Base-by-base conservation (phyloP, 2,329 filamentous ascomycete genomes). In the Emericellopsis cladophorae region DNA sequence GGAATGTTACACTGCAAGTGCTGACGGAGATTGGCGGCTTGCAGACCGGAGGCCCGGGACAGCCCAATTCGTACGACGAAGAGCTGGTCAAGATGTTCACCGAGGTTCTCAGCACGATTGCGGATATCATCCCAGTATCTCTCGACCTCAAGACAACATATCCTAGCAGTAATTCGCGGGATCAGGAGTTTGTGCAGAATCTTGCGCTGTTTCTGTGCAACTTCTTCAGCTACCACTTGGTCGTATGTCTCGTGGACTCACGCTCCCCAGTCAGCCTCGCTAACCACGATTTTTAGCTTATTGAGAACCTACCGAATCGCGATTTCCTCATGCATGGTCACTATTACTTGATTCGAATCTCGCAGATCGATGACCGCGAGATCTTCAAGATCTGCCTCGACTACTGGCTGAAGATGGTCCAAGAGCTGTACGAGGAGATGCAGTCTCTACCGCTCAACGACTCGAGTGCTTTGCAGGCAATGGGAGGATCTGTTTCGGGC, bases 301-400 rank as follows among this genome's bases (percentile, higher is more conserved):
- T 98, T 50, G 92, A 98, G 64, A 94, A 92, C 53, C 74, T 98
- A 21, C 90, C 92, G 22, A 96, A 96, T 64, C 78, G 81, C 50
- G 92, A 98, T 54, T 98, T 86, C 61, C 80, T 98, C 35, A 85
- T 87, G 1, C 92, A 98, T 56, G 90, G 87, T 15, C 92, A 98
- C 63, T 96, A 94, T 64, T 98, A 98, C 62, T 79, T 98, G 12
- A 95, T 98, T 55, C 82, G 90, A 47, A 95, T 98, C 61, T 95
- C 89, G 37, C 89, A 98, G 65, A 98, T 98, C 50, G 92, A 98
- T 51, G 93, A 98, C 56, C 82, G 92, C 41, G 92, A 98, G 61
- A 95, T 98, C 48, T 98, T 98, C 77, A 98, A 98, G 73, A 98
- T 98, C 55, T 94, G 86, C 58, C 70, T 98, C 46, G 93, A 98